Evolutionary conservation across 768 basidiomycete genomes (phyloP).

Genomic region (Xerocomellus amylosporus): DNA sequence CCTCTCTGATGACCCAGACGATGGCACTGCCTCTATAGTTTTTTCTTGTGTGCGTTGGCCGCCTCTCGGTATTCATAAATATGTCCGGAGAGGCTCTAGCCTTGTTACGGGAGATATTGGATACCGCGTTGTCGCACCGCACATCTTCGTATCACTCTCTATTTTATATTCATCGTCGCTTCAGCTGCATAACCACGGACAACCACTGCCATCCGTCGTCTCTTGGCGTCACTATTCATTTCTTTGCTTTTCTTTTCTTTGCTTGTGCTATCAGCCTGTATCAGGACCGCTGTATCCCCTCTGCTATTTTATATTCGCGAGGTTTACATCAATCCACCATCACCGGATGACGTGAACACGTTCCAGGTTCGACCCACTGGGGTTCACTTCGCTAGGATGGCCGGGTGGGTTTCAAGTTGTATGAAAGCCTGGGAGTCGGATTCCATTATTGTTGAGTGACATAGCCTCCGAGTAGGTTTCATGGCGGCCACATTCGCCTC

Average conservation of each 20-base stretch:
- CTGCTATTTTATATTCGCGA: constrained; percentile 16
- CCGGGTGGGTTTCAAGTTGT: neutral
- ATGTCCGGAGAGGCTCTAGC: constrained; percentile 17
- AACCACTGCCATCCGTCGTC: constrained; percentile 7
- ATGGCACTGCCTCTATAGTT: constrained; percentile 54
- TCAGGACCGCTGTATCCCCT: constrained; percentile 23
- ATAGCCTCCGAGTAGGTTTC: neutral
- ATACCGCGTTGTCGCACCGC: constrained; percentile 9
- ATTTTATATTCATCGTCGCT: constrained; percentile 18
- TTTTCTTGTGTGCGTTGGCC: constrained; percentile 16
- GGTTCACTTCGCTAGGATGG: constrained; percentile 11
- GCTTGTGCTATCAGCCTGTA: constrained; percentile 24
- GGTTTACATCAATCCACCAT: constrained; percentile 14
- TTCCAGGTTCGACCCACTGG: neutral
- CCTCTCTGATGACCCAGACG: constrained; percentile 53
- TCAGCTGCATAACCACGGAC: constrained; percentile 17
- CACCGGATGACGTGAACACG: constrained; percentile 15
- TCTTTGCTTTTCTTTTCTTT: constrained; percentile 11
- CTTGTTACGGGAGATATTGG: constrained; percentile 9
- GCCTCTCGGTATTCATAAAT: constrained; percentile 21
- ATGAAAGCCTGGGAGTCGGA: constrained; percentile 11
- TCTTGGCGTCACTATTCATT: constrained; percentile 10
- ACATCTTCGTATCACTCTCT: constrained; percentile 11
- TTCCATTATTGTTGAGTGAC: neutral
- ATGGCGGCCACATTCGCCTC: neutral